Evolutionary conservation across 1,284 basidiomycete genomes (phyloP), one percentile per base, ranked within the genome.

Genomic region (Rhodotorula sp.): DNA sequence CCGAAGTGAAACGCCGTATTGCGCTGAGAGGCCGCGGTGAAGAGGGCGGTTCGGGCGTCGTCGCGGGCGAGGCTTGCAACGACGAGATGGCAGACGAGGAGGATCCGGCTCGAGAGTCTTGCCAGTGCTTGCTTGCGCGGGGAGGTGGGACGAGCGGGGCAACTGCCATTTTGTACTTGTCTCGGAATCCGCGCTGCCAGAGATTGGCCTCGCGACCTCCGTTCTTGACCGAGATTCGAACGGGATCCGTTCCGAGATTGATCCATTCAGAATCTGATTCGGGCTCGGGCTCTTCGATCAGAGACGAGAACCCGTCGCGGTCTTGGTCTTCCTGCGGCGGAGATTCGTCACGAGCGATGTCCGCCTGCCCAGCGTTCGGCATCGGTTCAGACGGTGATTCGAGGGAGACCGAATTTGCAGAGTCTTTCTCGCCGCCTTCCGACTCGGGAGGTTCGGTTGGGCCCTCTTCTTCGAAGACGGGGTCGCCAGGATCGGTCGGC

Each of bases 181-280:
- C 80, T 6, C 80, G 79, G 31, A 81, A 77, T 15, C 80, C 80
- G 15, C 79, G 76, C 0, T 79, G 72, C 65, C 79, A 81, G 10
- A 81, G 79, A 34, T 79, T 81, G 43, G 77, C 71, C 43, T 77
- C 80, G 28, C 75, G 74, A 21, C 80, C 79, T 19, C 80, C 80
- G 62, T 81, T 81, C 43, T 77, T 73, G 8, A 28, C 66, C 21
- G 70, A 59, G 10, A 8, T 16, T 7, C 8, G 47, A 12, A 14
- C 38, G 6, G n/a, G 52, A 21, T 12, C 26, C 15, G n/a, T n/a
- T 47, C 78, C 79, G 60, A 80, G 70, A 65, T 79, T 71, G 54
- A 81, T 80, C 79, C 79, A 81, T 23, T 81, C 80, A 5, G 52
- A 50, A 34, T 72, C 73, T 2, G 61, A 50, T 2, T n/a, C 21